Base-by-base conservation (phyloP, 306 rosid species). In the Rosa chinensis region DNA sequence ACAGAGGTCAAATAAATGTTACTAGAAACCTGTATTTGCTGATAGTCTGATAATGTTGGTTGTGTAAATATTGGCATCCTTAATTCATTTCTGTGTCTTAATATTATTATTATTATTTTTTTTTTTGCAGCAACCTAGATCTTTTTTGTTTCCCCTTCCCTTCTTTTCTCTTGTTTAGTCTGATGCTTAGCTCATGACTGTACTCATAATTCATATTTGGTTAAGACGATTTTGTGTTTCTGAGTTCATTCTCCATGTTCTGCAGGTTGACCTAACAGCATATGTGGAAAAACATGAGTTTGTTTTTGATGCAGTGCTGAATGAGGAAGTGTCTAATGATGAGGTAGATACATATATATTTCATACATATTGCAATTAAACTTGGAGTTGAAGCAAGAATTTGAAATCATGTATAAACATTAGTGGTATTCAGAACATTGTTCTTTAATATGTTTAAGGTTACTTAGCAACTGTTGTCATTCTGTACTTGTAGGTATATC, bases 201-300 rank as follows among this genome's bases (percentile, higher is more conserved):
- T 61, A 43, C 56, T n/a, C 3, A 14, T 39, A 64, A 35, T 14
- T 3, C 20, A 35, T 64, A 32, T 40, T 40, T 39, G 14, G 43
- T 61, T 10, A 37, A 49, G 12, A 42, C 14, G 17, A 44, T 43
- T 77, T 42, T 76, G 68, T 82, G 20, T 82, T 48, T 77, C 6
- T 70, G 74, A 76, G 66, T 58, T 67, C 68, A 69, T 77, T 76
- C 23, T 74, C 20, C 43, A 78, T 87, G 77, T 78, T 83, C 75
- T 84, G 77, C 89, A 95, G 99, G 99, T 96, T 80, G 99, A 96
- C 85, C 82, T 96, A n/a, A 96, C 99, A 78, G 97, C 89, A 78
- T 96, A 96, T 69, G 39, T 91, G 28, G 99, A 96, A 88, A 93
- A 90, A 80, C 99, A 96, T 79, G 99, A 93, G 77, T 96, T 96